phyloP scores from a whole-genome alignment of 257 asterid species.

The Solanum neorickii region DNA sequence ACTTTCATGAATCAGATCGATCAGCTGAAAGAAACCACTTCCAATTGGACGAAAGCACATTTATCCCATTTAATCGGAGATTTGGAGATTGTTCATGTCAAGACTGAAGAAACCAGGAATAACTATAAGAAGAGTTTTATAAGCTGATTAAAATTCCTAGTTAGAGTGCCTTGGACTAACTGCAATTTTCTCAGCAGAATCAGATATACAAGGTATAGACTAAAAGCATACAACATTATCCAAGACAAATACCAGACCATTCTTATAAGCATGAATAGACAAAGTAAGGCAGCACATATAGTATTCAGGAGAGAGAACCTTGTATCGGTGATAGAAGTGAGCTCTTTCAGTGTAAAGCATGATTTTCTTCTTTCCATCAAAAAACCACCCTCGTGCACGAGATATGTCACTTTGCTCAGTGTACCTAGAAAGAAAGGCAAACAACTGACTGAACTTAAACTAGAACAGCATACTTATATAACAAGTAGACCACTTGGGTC shows the following conservation, averaged over 20 bases:
- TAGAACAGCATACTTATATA: not conserved
- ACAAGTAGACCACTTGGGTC: not conserved
- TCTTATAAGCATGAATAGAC: not conserved
- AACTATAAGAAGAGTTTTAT: not conserved
- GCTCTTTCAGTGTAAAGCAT: slow-evolving; percentile 94
- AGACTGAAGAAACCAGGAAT: not conserved
- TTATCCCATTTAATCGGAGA: not conserved
- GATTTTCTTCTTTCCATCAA: slow-evolving; percentile 64
- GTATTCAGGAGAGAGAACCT: slow-evolving; percentile 33
- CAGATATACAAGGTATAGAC: not conserved
- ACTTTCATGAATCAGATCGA: not conserved
- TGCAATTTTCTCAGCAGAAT: not conserved
- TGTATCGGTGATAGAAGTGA: slow-evolving; percentile 94
- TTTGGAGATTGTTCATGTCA: not conserved
- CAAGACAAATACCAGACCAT: not conserved
- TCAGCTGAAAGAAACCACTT: not conserved
- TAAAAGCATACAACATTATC: not conserved
- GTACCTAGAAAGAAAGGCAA: slow-evolving; percentile 32
- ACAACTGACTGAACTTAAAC: not conserved
- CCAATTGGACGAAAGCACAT: not conserved
- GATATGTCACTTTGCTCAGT: slow-evolving; percentile 72
- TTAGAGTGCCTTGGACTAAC: not conserved
- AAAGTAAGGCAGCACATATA: not conserved
- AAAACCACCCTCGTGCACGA: slow-evolving; percentile 79
- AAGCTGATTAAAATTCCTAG: not conserved